Conservation (phyloP, 148 eudicot species). For the Camellia granthamiana region DNA sequence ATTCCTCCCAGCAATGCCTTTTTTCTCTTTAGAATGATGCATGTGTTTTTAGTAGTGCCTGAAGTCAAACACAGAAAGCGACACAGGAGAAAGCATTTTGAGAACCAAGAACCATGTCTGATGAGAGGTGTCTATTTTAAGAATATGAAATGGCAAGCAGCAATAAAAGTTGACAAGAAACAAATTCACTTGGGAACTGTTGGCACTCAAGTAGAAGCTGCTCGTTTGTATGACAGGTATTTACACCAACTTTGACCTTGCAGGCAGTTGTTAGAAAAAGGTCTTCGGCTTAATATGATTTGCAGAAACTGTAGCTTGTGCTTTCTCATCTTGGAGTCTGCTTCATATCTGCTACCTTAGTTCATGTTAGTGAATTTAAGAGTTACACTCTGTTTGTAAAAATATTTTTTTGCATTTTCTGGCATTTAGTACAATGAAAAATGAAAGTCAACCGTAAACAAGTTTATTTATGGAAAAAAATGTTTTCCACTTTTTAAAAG, state of each 20-base stretch:
- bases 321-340: background rate
- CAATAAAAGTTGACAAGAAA: slow-evolving; percentile 92
- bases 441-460: too few species aligned
- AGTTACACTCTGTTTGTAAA: background rate
- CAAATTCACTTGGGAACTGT: slow-evolving; percentile 96
- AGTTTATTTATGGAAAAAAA: too few species aligned
- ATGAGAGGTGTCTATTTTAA: slow-evolving; percentile 91
- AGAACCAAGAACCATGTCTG: slow-evolving; percentile 48
- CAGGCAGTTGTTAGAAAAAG: background rate
- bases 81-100: slow-evolving; percentile 58
- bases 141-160: slow-evolving; percentile 97
- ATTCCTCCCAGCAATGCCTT: background rate
- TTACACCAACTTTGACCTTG: background rate
- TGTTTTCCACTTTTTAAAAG: too few species aligned
- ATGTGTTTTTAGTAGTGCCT: slow-evolving; percentile 23
- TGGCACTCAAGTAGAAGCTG: slow-evolving; percentile 81
- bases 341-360: background rate
- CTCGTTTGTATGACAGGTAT: slow-evolving; percentile 86
- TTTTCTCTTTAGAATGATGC: background rate
- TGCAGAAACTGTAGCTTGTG: background rate
- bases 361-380: background rate
- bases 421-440: too few species aligned
- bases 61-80: slow-evolving; percentile 71
- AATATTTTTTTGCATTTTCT: too few species aligned
- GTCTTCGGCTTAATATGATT: background rate